Evolutionary conservation across 2,329 filamentous ascomycete species (phyloP), one percentile per base, ranked within the genome.

Genomic region (Chalaropsis ovoidea): DNA sequence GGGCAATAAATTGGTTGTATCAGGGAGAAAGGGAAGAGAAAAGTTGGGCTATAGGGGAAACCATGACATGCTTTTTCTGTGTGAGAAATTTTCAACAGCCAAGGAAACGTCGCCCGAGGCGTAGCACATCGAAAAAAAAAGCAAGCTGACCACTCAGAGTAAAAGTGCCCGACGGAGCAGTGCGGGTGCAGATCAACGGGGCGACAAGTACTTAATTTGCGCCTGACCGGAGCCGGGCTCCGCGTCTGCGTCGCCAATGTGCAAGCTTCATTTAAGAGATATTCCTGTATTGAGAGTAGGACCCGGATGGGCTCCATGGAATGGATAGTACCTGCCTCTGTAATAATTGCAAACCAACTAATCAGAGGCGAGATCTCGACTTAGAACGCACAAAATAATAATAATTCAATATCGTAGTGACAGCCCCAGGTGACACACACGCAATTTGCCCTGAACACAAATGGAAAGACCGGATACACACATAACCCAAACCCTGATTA

Each of bases 401-500:
- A 7, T 39, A 39, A 8, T 39, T 39, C 5, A 10, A 39, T 39
- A 7, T 35, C 7, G 35, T 39, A 49, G 45, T 52, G 47, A 8
- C 47, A 13, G 11, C 47, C 47, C 17, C 47, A 52, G 47, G 47
- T 39, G 47, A 22, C 10, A 52, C 5, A 6, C 19, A 13, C 8
- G 1, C 47, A 27, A 27, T 47, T 27, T 39, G 35, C 35, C 8
- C 35, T 11, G n/a, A 22, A 19, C n/a, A 17, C 39, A 43, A 19
- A 61, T 45, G 60, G 60, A 31, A 62, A 62, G 41, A 62, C 60
- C 39, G 22, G 24, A 62, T 62, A 62, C 42, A 49, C 61, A 62
- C 22, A 39, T 39, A 58, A 35, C 27, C 17, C 3, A 58, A 58
- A 35, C 15, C 54, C 27, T 58, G 10, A 31, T 39, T 35, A 39